These are phyloP conservation scores for Oryza brachyantha DNA, from an alignment of 176 grass and related monocot species.

Conservation along the genomic window DNA sequence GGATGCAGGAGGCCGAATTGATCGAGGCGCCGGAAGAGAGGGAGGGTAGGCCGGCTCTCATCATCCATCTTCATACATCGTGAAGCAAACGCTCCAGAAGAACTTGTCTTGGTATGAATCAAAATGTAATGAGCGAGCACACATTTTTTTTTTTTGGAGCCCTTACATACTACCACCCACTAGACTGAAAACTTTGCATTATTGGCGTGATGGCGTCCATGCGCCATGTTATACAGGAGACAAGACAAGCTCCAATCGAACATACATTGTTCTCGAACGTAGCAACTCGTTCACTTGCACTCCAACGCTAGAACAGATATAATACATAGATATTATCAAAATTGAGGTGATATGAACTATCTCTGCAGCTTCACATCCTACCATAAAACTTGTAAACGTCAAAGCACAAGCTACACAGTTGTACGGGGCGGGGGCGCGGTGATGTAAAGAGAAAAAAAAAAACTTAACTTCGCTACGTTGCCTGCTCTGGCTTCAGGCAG, in stretches of 20 bases:
- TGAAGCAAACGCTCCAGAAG: too few relatives aligned
- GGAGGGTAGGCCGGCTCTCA: too few relatives aligned
- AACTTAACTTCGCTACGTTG: background rate
- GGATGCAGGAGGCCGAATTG: too few relatives aligned
- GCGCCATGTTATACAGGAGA: too few relatives aligned
- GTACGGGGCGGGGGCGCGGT: background rate
- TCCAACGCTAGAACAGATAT: background rate
- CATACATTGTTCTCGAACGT: background rate
- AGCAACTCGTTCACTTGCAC: background rate
- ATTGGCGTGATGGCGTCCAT: too few relatives aligned
- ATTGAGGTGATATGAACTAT: conserved; percentile 29
- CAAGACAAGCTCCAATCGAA: too few relatives aligned
- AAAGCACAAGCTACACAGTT: conserved; percentile 1
- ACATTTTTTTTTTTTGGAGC: too few relatives aligned
- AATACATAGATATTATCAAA: conserved; percentile 40
- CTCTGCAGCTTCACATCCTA: conserved; percentile 17
- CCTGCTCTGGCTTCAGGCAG: conserved; percentile 7
- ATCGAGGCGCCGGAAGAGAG: too few relatives aligned
- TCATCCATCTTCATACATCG: too few relatives aligned
- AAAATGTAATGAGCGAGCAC: too few relatives aligned
- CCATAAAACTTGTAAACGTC: conserved; percentile 16
- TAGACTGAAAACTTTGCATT: background rate
- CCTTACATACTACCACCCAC: too few relatives aligned
- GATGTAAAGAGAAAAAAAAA: background rate
- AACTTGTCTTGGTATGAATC: too few relatives aligned